Percentiles rank a stretch among this genome's conserved stretches.
phyloP scores from a whole-genome alignment of 345 rosid genomes.

The Citrus reticulata region DNA sequence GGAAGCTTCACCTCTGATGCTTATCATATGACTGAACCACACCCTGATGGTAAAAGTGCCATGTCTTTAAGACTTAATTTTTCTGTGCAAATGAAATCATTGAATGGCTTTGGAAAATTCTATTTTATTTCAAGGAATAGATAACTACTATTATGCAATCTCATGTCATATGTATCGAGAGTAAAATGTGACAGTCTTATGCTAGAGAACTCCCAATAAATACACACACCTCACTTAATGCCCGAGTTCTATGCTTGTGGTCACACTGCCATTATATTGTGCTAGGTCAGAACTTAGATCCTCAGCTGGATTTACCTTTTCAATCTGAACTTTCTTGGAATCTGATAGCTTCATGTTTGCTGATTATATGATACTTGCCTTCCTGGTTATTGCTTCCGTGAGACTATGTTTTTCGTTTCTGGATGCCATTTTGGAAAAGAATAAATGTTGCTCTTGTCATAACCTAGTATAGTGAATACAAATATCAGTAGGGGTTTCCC shows the following conservation, averaged over 20 bases:
- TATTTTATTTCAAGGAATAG: background rate
- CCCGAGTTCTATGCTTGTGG: background rate
- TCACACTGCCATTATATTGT: background rate
- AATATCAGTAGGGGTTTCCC: background rate
- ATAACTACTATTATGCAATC: background rate
- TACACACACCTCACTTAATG: background rate
- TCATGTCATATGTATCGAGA: background rate
- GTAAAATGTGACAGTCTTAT: background rate
- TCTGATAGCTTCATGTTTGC: background rate
- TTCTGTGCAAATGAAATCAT: background rate
- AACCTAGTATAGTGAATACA: background rate
- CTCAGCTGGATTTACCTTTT: background rate
- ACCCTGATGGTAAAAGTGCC: constrained; percentile 65
- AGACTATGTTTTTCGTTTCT: background rate
- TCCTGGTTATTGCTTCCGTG: background rate
- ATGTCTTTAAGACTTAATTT: background rate
- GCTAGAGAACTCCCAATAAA: background rate
- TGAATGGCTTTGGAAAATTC: background rate
- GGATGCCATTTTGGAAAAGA: background rate
- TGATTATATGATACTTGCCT: background rate
- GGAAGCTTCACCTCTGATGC: constrained; percentile 98
- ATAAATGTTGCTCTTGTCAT: background rate
- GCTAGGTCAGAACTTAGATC: background rate
- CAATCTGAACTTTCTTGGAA: background rate
- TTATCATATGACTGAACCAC: constrained; percentile 95